Conservation (phyloP, 169 alveolate genomes). For the Eimeria sp. region DNA sequence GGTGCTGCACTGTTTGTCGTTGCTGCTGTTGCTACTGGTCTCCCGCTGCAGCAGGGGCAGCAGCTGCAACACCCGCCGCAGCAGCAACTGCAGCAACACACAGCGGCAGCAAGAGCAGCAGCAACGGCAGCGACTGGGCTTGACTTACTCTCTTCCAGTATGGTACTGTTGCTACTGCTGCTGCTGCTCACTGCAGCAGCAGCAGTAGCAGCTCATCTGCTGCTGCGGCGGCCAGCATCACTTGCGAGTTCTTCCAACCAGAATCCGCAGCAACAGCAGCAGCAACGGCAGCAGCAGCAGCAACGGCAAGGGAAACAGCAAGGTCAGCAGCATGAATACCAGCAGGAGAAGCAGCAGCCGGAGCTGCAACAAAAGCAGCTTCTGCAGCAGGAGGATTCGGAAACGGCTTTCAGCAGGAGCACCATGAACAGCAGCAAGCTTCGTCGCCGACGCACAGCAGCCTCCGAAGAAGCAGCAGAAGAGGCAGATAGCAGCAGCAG, state of each 20-base stretch:
- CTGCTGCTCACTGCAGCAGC: constrained; percentile 51
- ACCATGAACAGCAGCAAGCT: too few species aligned
- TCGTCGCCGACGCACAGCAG: too few species aligned
- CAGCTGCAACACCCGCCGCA: neutral
- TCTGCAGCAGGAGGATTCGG: neutral
- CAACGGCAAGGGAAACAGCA: neutral
- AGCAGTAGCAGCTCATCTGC: neutral
- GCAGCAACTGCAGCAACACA: constrained; percentile 8
- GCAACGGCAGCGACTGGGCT: neutral
- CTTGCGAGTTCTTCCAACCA: neutral
- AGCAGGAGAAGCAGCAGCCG: too few species aligned
- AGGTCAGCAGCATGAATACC: neutral
- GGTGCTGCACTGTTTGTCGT: neutral
- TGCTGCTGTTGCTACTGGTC: neutral
- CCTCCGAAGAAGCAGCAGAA: too few species aligned
- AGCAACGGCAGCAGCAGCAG: constrained; percentile 37
- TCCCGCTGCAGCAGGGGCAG: neutral
- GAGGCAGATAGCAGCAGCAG: constrained; percentile 28
- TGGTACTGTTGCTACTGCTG: constrained; percentile 34
- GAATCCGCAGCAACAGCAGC: neutral
- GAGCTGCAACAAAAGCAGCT: constrained; percentile 23
- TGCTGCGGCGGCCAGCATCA: neutral
- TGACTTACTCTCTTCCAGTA: neutral
- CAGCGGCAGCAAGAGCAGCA: constrained; percentile 9
- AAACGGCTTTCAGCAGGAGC: neutral